Percentiles rank a stretch among this genome's conserved stretches.
phyloP scores from a whole-genome alignment of 1,284 basidiomycete species.

The Boletus semigastroideus region DNA sequence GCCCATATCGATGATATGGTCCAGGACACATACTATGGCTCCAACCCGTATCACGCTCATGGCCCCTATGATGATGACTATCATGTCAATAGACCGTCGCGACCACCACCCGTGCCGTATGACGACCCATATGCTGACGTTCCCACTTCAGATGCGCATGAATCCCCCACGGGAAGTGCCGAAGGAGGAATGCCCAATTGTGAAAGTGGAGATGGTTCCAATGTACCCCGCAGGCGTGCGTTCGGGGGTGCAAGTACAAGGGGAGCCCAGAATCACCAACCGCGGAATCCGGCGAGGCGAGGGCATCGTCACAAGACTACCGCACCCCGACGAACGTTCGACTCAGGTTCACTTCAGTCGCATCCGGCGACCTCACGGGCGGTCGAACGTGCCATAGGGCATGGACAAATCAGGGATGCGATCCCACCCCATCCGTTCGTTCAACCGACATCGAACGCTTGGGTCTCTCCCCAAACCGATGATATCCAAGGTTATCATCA shows the following conservation, averaged over 20 bases:
- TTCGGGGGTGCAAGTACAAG: slow-evolving; percentile 28
- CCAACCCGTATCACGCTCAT: slow-evolving; percentile 61
- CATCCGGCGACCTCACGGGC: slow-evolving; percentile 48
- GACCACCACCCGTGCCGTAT: slow-evolving; percentile 67
- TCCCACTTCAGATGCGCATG: slow-evolving; percentile 27
- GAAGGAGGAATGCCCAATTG: slow-evolving; percentile 23
- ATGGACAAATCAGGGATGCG: slow-evolving; percentile 40
- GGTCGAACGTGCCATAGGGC: slow-evolving; percentile 45
- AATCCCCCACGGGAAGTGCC: not conserved
- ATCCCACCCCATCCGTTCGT: slow-evolving; percentile 11
- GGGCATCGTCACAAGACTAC: slow-evolving; percentile 9
- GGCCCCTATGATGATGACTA: slow-evolving; percentile 67
- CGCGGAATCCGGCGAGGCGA: slow-evolving; percentile 16
- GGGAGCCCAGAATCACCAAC: slow-evolving; percentile 16
- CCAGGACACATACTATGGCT: slow-evolving; percentile 44
- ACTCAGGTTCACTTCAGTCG: slow-evolving; percentile 32
- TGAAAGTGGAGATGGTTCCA: slow-evolving; percentile 16
- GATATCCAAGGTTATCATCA: slow-evolving; percentile 34
- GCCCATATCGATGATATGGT: slow-evolving; percentile 54
- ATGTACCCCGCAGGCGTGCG: slow-evolving; percentile 34
- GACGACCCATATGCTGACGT: slow-evolving; percentile 74
- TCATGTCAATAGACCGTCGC: slow-evolving; percentile 44
- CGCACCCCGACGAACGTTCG: slow-evolving; percentile 26
- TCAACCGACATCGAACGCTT: slow-evolving; percentile 17
- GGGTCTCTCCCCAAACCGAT: slow-evolving; percentile 14